Evolutionary conservation across 2,329 filamentous ascomycete species (phyloP), one percentile per base, ranked within the genome.

Genomic region (Proliferodiscus dingleyae): DNA sequence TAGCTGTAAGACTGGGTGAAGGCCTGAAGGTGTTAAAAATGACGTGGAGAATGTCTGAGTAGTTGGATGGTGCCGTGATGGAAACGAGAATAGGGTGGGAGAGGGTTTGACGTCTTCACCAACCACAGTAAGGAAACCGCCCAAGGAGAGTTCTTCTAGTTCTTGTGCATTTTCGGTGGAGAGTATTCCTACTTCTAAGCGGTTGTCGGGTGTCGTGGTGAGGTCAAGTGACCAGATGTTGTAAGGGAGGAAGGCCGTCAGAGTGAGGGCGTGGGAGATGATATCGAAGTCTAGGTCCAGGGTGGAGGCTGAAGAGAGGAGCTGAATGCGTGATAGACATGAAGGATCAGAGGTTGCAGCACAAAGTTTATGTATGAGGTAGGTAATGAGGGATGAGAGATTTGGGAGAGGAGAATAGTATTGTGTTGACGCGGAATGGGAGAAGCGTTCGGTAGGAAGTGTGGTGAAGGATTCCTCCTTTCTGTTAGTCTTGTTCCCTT

Each of bases 101-200:
- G 85, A 85, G 9, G 87, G 80, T 53, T 81, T 79, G 30, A 74
- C 73, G 58, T 89, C 80, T 58, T 90, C 78, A 18, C 88, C 87
- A 0, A 96, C 68, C 2, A 94, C 85, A 0, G 82, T 84, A 41
- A 96, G 69, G 44, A 89, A 77, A 2, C 91, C 91, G 4, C 83
- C 82, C 30, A 95, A 74, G 29, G 84, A 85, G 10, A 95, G 67
- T 54, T 95, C 87, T 63, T 90, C 80, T 0, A 78, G 69, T 47
- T 88, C 81, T 11, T 78, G 71, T 11, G 83, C 74, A 3, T 71
- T 69, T 54, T 89, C 83, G 9, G 76, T 71, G 5, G 79, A 80
- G 46, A 97, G 69, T 33, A 96, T 75, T 13, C 91, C 91, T 16
- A 96, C 79, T 63, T 97, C 91, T 4, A 89, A 76, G 38, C 84